Evolutionary conservation across 768 basidiomycete species (phyloP), one percentile per base, ranked within the genome.

Genomic region (Calvatia gigantea): DNA sequence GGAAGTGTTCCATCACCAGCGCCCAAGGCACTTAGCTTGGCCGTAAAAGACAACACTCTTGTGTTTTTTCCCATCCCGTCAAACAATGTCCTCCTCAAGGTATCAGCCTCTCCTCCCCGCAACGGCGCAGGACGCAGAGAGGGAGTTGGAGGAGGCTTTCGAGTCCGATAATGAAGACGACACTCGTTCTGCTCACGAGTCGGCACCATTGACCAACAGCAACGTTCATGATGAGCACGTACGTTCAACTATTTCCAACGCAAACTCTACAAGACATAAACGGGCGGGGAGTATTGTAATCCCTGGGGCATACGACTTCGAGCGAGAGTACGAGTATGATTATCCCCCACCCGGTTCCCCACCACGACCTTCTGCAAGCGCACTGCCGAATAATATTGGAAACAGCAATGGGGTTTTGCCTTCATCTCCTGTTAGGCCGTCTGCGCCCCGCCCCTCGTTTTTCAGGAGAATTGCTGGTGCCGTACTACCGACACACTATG

Each of bases 281-380:
- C 31, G 57, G 60, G 23, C 60, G 9, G 19, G 21, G 25, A 48
- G 66, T 1, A 60, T 45, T 28, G 69, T 70, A 41, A 65, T 74
- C 27, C 75, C 80, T 12, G 80, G 78, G 25, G 68, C 73, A 2
- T 91, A 91, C 70, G 87, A 93, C 68, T 94, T 93, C 66, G 91
- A 94, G 67, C 77, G 87, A 23, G 84, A 85, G 56, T 89, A 86
- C 64, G 86, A 88, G 60, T 85, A 83, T 63, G 82, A 84, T 59
- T 76, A 74, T 33, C 89, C 89, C 1, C 91, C 91, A 1, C 89
- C 91, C 3, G 90, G 90, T 35, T 89, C 88, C 0, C 90, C 91
- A 0, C 89, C 90, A 1, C 68, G 73, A 1, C 82, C 79, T 0
- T 78, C 87, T 5, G 61, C 80, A 0, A 58, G 69, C 46, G 86